Percentiles rank a stretch among this genome's conserved stretches.
phyloP scores from a whole-genome alignment of 2,329 filamentous ascomycete species.

The Apiospora saccharicola region DNA sequence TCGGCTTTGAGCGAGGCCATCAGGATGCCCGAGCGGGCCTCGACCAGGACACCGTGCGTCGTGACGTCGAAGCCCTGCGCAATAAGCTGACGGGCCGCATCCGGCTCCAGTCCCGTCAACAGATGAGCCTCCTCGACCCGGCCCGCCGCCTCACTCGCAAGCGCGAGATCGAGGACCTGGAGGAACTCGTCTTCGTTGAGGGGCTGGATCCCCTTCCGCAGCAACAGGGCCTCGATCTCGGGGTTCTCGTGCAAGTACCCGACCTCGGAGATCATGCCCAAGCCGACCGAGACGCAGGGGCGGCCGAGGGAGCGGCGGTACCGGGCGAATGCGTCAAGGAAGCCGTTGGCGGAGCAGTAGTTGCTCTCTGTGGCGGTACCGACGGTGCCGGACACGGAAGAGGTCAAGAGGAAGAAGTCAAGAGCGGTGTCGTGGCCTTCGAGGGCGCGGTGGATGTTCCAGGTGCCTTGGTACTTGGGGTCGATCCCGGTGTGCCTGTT shows the following conservation, averaged over 20 bases:
- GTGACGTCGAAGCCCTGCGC: background rate
- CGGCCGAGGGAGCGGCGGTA: constrained; percentile 25
- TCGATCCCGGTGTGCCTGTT: constrained; percentile 14
- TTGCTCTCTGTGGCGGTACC: constrained; percentile 34
- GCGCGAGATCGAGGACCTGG: constrained; percentile 36
- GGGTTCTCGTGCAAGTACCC: constrained; percentile 44
- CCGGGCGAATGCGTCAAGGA: constrained; percentile 33
- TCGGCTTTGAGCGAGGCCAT: constrained; percentile 26
- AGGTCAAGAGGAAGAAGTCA: constrained; percentile 38
- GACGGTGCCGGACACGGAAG: constrained; percentile 33
- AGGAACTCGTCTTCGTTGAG: constrained; percentile 33
- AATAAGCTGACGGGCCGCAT: constrained; percentile 31
- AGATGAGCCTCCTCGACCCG: constrained; percentile 29
- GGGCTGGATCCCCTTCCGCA: constrained; percentile 34
- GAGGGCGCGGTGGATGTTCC: constrained; percentile 29
- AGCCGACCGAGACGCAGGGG: constrained; percentile 30
- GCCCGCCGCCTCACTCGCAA: constrained; percentile 38
- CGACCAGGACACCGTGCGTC: constrained; percentile 27
- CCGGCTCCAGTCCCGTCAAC: constrained; percentile 36
- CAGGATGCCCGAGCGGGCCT: constrained; percentile 31
- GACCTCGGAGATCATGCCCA: constrained; percentile 37
- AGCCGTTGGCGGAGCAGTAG: constrained; percentile 36
- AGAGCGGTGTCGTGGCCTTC: constrained; percentile 21
- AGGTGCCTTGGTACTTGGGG: constrained; percentile 32
- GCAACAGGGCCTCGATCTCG: constrained; percentile 31